Base-by-base conservation (phyloP, 768 basidiomycete species). In the Mycena sanguinolenta region DNA sequence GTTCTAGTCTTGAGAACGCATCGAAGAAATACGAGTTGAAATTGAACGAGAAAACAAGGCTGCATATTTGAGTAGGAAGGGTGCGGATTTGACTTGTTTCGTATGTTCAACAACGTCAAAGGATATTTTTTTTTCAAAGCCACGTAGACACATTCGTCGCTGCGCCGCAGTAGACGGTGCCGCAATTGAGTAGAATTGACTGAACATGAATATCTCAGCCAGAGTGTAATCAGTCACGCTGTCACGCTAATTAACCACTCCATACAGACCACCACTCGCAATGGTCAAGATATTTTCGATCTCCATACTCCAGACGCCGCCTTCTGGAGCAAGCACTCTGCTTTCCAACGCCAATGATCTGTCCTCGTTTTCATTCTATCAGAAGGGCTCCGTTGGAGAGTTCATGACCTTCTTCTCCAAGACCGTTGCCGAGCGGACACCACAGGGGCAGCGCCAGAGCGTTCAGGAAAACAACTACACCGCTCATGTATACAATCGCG, bases 351-450 rank as follows among this genome's bases (percentile, higher is more conserved):
- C 92, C 19, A 89, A 86, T 52, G 97, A 99, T 78, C 87, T 98
- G 17, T 94, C 92, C 30, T 92, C 92, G 14, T 98, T 97, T 85
- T 92, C 93, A 34, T 99, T 98, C 86, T 98, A 97, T 82, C 96
- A 98, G 83, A 86, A 89, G 71, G 92, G 95, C 55, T 91, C 93
- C 21, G 90, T 97, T 60, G 89, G 85, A 60, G 97, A 99, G 83
- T 98, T 99, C 82, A 88, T 99, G 90, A 87, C 89, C 28, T 99
- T 99, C 87, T 93, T 98, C 80, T 90, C 93, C 54, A 95, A 91
- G 87, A 98, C 96, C 2, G 95, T 98, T 36, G 91, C 90, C 44
- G 95, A 97, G 76, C 87, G 96, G 53, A 99, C 97, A 19, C 85
- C 87, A 8, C 90, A 91, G 69, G 96, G 95, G 21, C 94, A 96